A percentile compares a stretch with the other conserved stretches of the same genome.
These are phyloP conservation scores for Fraxinus baroniana DNA, from an alignment of 305 asterid species.

Conservation along the genomic window DNA sequence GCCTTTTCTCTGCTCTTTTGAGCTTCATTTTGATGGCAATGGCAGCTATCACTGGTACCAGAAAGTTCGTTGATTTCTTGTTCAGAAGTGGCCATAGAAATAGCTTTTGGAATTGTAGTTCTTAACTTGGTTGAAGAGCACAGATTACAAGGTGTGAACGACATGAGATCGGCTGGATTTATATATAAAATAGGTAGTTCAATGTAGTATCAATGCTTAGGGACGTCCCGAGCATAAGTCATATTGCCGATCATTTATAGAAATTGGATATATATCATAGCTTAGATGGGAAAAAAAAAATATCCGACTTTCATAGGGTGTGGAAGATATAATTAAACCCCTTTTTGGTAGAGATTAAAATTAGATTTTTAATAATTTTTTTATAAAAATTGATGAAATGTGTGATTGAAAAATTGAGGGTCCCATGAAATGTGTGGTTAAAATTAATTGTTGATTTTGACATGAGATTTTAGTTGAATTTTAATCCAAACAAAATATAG, in stretches of 20 bases:
- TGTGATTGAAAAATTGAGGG: too few species aligned
- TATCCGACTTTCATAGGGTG: not conserved
- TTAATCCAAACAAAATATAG: too few species aligned
- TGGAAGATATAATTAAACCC: not conserved
- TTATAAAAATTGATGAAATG: too few species aligned
- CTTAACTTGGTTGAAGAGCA: conserved; percentile 1
- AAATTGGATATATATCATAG: not conserved
- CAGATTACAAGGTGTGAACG: conserved; percentile 3
- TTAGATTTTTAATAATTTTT: too few species aligned
- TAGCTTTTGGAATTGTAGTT: not conserved
- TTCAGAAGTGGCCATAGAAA: conserved; percentile 38
- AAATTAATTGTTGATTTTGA: too few species aligned
- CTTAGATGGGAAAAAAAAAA: not conserved
- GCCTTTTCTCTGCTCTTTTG: conserved; percentile 18
- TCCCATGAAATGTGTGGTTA: too few species aligned
- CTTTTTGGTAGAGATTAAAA: too few species aligned
- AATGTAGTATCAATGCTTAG: not conserved
- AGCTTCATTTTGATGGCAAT: conserved; percentile 16
- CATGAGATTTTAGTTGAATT: too few species aligned
- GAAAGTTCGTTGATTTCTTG: conserved; percentile 26
- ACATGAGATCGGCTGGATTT: not conserved
- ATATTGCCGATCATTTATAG: not conserved
- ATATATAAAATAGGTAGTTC: conserved; percentile 5
- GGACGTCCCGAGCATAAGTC: not conserved
- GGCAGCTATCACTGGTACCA: conserved; percentile 19